These are phyloP conservation scores for Globisporangium recalcitrans DNA, from an alignment of 352 stramenopile species.

Conservation along the genomic window DNA sequence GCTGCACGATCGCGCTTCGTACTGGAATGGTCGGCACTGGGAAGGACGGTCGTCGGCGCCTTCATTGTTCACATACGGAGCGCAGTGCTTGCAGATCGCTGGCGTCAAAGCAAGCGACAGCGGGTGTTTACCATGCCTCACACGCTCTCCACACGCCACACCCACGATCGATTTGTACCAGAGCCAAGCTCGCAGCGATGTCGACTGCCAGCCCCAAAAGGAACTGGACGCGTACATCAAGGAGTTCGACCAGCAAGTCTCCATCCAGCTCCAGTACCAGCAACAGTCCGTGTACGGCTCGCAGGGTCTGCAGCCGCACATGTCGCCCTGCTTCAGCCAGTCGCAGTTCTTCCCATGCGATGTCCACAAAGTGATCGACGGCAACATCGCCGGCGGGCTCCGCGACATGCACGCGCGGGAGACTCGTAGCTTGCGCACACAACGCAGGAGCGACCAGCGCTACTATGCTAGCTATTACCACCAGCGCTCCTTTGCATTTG, in stretches of 20 bases:
- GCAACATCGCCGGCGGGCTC: slow-evolving; percentile 47
- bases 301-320: slow-evolving; percentile 65
- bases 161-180: slow-evolving; percentile 41
- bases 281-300: slow-evolving; percentile 51
- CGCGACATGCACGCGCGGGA: slow-evolving; percentile 27
- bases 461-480: too few relatives aligned
- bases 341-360: slow-evolving; percentile 79
- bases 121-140: slow-evolving; percentile 60
- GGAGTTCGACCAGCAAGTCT: slow-evolving; percentile 74
- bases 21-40: slow-evolving; percentile 80
- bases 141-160: slow-evolving; percentile 49
- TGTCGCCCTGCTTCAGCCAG: slow-evolving; percentile 79
- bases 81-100: slow-evolving; percentile 49
- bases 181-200: slow-evolving; percentile 18
- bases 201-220: slow-evolving; percentile 57
- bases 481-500: background rate
- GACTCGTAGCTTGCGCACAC: too few relatives aligned
- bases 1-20: slow-evolving; percentile 58
- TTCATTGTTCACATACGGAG: slow-evolving; percentile 64
- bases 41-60: slow-evolving; percentile 65
- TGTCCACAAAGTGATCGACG: slow-evolving; percentile 65
- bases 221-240: slow-evolving; percentile 79
- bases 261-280: slow-evolving; percentile 74
- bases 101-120: slow-evolving; percentile 26
- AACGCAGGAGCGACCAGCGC: too few relatives aligned